Conservation (phyloP, 805 yeast species). For the Jamesozyma gamospora region DNA sequence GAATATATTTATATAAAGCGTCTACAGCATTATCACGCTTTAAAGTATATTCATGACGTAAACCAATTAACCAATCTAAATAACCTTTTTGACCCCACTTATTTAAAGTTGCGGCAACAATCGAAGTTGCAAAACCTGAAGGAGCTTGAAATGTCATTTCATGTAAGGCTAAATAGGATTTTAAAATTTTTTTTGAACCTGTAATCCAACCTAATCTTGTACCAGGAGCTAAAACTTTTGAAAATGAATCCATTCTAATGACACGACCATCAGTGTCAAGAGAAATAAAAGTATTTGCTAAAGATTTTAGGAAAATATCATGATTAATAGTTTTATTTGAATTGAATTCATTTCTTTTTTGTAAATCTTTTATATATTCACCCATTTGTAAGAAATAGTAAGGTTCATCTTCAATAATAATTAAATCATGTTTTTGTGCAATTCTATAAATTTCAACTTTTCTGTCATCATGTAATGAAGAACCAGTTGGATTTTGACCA, state of each 20-base stretch:
- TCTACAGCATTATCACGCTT: conserved; percentile 85
- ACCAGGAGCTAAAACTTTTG: conserved; percentile 90
- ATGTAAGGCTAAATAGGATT: conserved; percentile 58
- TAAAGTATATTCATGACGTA: conserved; percentile 72
- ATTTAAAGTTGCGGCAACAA: conserved; percentile 58
- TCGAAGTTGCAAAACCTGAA: conserved; percentile 68
- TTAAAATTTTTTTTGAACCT: conserved; percentile 54
- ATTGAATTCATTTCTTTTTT: conserved; percentile 20
- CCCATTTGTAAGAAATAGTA: conserved; percentile 95
- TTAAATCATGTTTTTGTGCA: conserved; percentile 76
- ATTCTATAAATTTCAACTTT: conserved; percentile 65
- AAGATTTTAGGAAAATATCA: conserved; percentile 53
- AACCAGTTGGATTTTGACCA: conserved; percentile 97
- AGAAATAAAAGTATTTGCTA: conserved; percentile 68
- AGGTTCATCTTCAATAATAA: conserved; percentile 93
- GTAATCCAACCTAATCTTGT: conserved; percentile 82
- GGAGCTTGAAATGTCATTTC: conserved; percentile 78
- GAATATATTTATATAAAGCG: conserved; percentile 49
- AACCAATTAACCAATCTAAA: conserved; percentile 79
- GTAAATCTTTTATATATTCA: conserved; percentile 43
- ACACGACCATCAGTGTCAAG: conserved; percentile 85
- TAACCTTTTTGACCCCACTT: conserved; percentile 90
- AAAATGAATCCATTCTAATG: conserved; percentile 77
- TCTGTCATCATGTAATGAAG: conserved; percentile 67
- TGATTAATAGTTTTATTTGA: conserved; percentile 32